Conservation (phyloP, 2,329 filamentous ascomycete genomes). For the Penicillium sp. region DNA sequence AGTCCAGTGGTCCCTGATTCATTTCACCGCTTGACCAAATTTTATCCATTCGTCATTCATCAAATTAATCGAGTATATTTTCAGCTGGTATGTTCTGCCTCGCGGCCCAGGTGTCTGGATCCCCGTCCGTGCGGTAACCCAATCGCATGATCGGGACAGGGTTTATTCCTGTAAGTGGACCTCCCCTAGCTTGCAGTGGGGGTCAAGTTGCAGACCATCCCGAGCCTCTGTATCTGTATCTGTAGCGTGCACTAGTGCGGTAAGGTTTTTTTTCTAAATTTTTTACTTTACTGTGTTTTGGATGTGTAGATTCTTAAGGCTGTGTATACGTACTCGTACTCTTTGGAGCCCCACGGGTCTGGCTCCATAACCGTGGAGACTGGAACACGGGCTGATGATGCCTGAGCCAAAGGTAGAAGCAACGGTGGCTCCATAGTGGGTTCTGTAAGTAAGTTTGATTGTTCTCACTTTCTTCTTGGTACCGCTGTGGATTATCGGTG, state of each 20-base stretch:
- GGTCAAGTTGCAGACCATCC: not conserved
- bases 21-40: not conserved
- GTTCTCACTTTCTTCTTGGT: not conserved
- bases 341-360: not conserved
- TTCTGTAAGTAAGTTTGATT: not conserved
- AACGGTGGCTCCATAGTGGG: not conserved
- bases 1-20: not conserved
- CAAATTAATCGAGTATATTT: constrained; percentile 2
- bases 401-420: not conserved
- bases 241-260: not conserved
- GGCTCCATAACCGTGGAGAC: not conserved
- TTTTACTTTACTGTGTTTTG: not conserved
- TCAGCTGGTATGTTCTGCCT: constrained; percentile 28
- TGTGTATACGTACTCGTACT: not conserved
- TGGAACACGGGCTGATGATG: not conserved
- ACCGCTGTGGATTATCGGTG: not conserved
- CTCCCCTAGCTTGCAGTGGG: not conserved
- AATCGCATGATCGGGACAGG: constrained; percentile 1
- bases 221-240: not conserved
- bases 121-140: constrained; percentile 9
- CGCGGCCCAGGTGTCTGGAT: constrained; percentile 21
- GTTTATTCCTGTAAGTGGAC: not conserved
- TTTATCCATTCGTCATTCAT: not conserved
- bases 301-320: not conserved
- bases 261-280: not conserved